phyloP scores from a whole-genome alignment of 108 stramenopile genomes.

The Nannochloropsis granulata region DNA sequence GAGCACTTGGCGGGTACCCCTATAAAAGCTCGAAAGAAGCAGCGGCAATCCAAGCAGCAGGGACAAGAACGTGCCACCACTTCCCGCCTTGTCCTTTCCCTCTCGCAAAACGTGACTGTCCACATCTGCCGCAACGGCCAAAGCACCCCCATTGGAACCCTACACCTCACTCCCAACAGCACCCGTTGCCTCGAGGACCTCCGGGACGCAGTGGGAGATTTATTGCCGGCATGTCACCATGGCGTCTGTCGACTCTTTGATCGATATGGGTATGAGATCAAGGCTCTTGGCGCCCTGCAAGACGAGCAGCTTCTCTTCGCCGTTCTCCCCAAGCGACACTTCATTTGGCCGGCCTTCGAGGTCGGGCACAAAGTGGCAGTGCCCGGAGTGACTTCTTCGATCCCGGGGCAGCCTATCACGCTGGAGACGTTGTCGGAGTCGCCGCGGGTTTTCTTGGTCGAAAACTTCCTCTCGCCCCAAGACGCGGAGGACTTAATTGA shows the following conservation, averaged over 20 bases:
- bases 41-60: background rate
- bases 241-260: background rate
- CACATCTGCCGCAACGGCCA: background rate
- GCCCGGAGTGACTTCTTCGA: background rate
- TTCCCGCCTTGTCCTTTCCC: background rate
- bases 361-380: background rate
- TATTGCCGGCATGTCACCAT: background rate
- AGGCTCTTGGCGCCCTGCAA: background rate
- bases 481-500: conserved; percentile 33
- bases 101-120: background rate
- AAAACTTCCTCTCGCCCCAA: conserved; percentile 29
- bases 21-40: background rate
- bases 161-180: background rate
- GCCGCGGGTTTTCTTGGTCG: conserved; percentile 19
- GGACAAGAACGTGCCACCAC: background rate
- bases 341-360: background rate
- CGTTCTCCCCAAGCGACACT: background rate
- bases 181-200: background rate
- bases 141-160: background rate
- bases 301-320: background rate
- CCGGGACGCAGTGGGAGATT: background rate
- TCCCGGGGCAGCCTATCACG: conserved; percentile 10
- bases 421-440: conserved; percentile 29
- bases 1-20: too few species aligned
- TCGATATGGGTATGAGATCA: background rate